A percentile compares a stretch with the other conserved stretches of the same genome.
Conservation (phyloP, 768 basidiomycete genomes). For the Rhizopogon vesiculosus region DNA sequence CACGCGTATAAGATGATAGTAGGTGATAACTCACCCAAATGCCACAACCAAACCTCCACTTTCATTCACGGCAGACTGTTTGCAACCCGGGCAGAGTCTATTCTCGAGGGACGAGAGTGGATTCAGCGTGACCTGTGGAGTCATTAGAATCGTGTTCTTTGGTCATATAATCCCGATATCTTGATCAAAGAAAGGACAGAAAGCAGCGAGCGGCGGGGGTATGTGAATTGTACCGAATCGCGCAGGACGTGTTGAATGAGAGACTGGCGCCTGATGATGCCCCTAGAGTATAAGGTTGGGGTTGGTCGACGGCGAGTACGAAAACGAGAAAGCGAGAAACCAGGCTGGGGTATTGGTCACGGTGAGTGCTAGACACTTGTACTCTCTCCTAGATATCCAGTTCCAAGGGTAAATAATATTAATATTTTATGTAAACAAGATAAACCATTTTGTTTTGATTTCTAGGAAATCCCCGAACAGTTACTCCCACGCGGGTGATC, state of each 20-base stretch:
- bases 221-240: constrained; percentile 4
- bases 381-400: neutral
- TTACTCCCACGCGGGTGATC: no score
- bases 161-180: neutral
- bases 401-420: constrained; percentile 1
- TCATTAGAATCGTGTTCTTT: constrained; percentile 7
- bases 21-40: constrained; percentile 68
- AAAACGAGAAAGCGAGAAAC: neutral
- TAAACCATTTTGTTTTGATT: constrained; percentile 4
- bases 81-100: constrained; percentile 78
- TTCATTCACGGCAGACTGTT: constrained; percentile 73
- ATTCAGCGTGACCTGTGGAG: constrained; percentile 4
- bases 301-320: neutral
- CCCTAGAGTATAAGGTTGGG: neutral
- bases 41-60: constrained; percentile 88
- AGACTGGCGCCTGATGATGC: neutral
- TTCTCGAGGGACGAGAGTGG: constrained; percentile 37
- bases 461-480: neutral
- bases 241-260: neutral
- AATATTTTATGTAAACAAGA: constrained; percentile 1
- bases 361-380: neutral
- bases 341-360: neutral
- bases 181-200: constrained; percentile 1
- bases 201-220: constrained; percentile 1
- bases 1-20: constrained; percentile 2